Percentiles rank a stretch among this genome's conserved stretches.
Conservation (phyloP, 1,139 yeast genomes). For the Yamadazyma spencermartinsiae region DNA sequence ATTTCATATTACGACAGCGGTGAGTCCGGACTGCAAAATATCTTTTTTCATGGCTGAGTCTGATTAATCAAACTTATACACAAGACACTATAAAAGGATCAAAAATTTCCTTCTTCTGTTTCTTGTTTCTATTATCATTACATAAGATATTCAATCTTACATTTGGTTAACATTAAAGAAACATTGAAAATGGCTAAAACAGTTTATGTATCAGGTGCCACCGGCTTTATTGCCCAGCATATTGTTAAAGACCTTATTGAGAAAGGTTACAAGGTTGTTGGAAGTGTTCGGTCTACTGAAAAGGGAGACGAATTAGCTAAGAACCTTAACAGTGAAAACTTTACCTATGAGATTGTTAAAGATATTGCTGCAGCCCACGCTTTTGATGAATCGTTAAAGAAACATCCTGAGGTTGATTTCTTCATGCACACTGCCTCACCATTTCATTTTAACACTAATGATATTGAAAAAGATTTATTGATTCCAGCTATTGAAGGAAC, state of each 20-base stretch:
- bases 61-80: no score
- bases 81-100: no score
- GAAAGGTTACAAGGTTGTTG: constrained; percentile 53
- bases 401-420: constrained; percentile 49
- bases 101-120: no score
- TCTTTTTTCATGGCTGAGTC: no score
- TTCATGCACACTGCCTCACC: constrained; percentile 54
- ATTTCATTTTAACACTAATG: constrained; percentile 16
- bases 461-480: constrained; percentile 20
- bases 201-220: constrained; percentile 38
- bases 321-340: constrained; percentile 26
- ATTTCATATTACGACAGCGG: no score
- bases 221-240: constrained; percentile 40
- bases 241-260: constrained; percentile 26
- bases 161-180: not conserved
- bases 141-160: no score
- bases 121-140: no score
- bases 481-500: constrained; percentile 24
- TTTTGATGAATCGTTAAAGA: constrained; percentile 50
- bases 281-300: constrained; percentile 54
- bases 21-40: no score
- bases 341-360: constrained; percentile 48
- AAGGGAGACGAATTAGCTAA: constrained; percentile 49
- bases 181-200: constrained; percentile 10
- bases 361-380: constrained; percentile 52